Evolutionary conservation across 345 rosid species (phyloP), one percentile per base, ranked within the genome.

Genomic region (Acer yangbiense): DNA sequence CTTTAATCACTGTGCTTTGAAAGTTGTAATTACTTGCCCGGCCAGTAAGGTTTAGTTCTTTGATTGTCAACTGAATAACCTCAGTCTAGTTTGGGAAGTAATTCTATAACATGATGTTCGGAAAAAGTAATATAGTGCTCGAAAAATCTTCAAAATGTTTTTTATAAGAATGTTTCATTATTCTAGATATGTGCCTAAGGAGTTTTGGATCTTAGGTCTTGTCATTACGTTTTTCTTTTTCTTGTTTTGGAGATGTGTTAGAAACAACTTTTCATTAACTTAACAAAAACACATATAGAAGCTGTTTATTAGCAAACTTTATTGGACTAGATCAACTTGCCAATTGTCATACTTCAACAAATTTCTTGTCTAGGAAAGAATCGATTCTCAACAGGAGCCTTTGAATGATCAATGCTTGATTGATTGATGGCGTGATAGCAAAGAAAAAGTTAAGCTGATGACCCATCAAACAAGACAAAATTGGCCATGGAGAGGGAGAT

Each of bases 351-450:
- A 41, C 54, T 52, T 72, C 80, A 23, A 54, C 68, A 14, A 8
- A 60, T 74, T 71, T 81, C 21, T 77, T 72, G 32, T 77, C 85
- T 55, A 75, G 66, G 62, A 68, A 48, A 21, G 82, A 75, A 11
- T 76, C 84, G 1, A 69, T 81, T 66, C 84, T 81, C 41, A 68
- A 58, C 60, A 65, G 7, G 0, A 78, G 83, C 20, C 82, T 75
- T 35, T 77, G 69, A 84, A 63, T 70, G 3, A 66, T 9, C 69
- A 46, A 44, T 44, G 17, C n/a, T 68, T 68, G 57, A 21, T 68
- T 44, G 4, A 4, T 68, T 68, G 57, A 68, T 68, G 32, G 23
- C 1, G 3, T 4, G 12, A 68, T 8, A 9, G 57, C 48, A 11
- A 68, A 21, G 6, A 4, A 68, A 43, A 4, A 16, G 23, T 21